A percentile compares a stretch with the other conserved stretches of the same genome.
Evolutionary conservation across 768 basidiomycete genomes (phyloP).

Genomic region (Amanita subjunquillea): DNA sequence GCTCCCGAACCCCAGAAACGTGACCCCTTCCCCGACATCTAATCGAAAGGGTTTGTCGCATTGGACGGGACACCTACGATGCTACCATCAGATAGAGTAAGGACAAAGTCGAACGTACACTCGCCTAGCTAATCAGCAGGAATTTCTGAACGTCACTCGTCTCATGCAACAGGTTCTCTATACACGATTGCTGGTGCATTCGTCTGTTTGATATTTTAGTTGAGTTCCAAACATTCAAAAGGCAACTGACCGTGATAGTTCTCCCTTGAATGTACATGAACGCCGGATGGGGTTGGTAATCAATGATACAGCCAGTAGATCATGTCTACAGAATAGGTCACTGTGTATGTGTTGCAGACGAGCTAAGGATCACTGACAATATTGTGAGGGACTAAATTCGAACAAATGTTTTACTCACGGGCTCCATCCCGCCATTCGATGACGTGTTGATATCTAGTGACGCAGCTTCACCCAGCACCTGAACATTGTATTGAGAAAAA

Average conservation of each 20-base stretch:
- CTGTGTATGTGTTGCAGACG: neutral
- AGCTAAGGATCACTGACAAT: neutral
- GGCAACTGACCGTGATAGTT: no score
- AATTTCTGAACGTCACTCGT: conserved; percentile 53
- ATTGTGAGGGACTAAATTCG: neutral
- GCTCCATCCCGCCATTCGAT: conserved; percentile 50
- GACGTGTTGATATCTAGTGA: conserved; percentile 25
- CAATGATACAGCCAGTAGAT: conserved; percentile 48
- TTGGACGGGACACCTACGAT: conserved; percentile 44
- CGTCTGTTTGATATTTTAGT: no score
- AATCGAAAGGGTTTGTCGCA: conserved; percentile 43
- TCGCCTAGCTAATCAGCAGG: conserved; percentile 52
- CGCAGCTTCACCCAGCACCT: neutral
- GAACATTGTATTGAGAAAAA: conserved; percentile 8
- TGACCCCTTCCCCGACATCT: conserved; percentile 44
- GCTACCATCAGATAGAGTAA: neutral
- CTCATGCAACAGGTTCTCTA: conserved; percentile 56
- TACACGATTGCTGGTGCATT: no score
- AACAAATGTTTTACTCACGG: conserved; percentile 29
- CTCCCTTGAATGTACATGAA: no score
- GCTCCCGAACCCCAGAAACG: conserved; percentile 68
- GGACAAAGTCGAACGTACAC: neutral
- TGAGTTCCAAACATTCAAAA: no score
- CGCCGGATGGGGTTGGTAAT: conserved; percentile 19
- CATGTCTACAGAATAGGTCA: neutral